A percentile compares a stretch with the other conserved stretches of the same genome.
These are phyloP conservation scores for Corymbia maculata DNA, from an alignment of 345 rosid genomes.

Conservation along the genomic window DNA sequence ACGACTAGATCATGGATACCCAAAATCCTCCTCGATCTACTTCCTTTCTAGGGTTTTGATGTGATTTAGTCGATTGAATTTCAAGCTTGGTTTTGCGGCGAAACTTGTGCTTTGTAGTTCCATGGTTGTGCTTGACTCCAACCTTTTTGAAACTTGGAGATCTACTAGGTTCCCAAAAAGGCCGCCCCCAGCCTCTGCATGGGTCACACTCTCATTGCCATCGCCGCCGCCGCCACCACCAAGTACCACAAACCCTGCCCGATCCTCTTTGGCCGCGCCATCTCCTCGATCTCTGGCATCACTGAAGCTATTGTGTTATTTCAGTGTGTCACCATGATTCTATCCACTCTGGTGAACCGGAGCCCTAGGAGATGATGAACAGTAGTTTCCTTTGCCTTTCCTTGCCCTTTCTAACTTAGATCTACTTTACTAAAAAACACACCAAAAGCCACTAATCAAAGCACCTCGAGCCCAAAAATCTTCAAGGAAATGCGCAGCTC, in stretches of 20 bases:
- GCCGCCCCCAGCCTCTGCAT: background rate
- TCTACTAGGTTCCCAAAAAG: background rate
- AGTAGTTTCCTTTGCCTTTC: background rate
- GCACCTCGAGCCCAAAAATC: too few relatives aligned
- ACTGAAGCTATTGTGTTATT: fast-evolving
- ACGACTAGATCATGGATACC: fast-evolving
- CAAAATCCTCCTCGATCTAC: fast-evolving
- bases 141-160: background rate
- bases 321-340: background rate
- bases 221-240: fast-evolving
- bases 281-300: background rate
- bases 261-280: background rate
- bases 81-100: fast-evolving
- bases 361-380: background rate
- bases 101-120: background rate
- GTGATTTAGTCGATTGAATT: background rate
- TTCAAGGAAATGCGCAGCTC: background rate
- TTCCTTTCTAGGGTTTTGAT: background rate
- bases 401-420: background rate
- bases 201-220: background rate
- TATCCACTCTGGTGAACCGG: too few relatives aligned
- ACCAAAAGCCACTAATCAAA: too few relatives aligned
- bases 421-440: background rate
- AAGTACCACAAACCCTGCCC: background rate
- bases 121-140: too few relatives aligned